Base-by-base conservation (phyloP, 164 flowering plant genomes). In the Magnolia officinalis region DNA sequence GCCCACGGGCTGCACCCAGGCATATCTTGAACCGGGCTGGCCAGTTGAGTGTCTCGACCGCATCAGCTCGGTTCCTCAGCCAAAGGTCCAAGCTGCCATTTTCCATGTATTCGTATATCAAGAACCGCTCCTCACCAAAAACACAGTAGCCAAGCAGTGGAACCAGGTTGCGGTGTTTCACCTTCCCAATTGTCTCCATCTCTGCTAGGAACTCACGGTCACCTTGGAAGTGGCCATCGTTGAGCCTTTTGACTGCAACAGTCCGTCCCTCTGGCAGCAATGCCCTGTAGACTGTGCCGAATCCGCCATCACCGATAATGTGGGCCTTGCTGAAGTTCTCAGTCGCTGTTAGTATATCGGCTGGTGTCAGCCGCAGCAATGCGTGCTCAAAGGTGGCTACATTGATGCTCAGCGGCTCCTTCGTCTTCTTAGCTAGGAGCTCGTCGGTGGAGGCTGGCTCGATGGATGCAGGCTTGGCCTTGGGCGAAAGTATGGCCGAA, bases 71-170 rank as follows among this genome's bases (percentile, higher is more conserved):
- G 76, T 86, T 89, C 78, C 88, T 84, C 77, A 89, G 72, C 91
- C 92, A 88, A n/a, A 85, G 79, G 55, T 90, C 94, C 51, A 90
- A 89, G 85, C 94, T 90, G 21, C 94, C 92, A 73, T 86, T 86
- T 80, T 86, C 88, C 93, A 88, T 90, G 77, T 86, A 90, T 63
- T 90, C 91, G 29, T 90, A 90, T 64, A 88, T 78, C 69, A 88
- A 74, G 70, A 88, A 83, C 76, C 89, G 84, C 76, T 90, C 92
- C 18, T 90, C 90, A 8, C 79, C 81, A 67, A 75, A 85, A 31
- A 84, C 88, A 58, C 92, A 90, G 69, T 90, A 90, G 0, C 94
- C 94, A 20, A 86, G 85, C 63, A 90, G 51, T 6, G 88, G 85
- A 14, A 87, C 91, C 73, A 89, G 74, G 81, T 90, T 88, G 75